A percentile compares a stretch with the other conserved stretches of the same genome.
These are phyloP conservation scores for Anacardium occidentale DNA, from an alignment of 345 rosid genomes.

Conservation along the genomic window DNA sequence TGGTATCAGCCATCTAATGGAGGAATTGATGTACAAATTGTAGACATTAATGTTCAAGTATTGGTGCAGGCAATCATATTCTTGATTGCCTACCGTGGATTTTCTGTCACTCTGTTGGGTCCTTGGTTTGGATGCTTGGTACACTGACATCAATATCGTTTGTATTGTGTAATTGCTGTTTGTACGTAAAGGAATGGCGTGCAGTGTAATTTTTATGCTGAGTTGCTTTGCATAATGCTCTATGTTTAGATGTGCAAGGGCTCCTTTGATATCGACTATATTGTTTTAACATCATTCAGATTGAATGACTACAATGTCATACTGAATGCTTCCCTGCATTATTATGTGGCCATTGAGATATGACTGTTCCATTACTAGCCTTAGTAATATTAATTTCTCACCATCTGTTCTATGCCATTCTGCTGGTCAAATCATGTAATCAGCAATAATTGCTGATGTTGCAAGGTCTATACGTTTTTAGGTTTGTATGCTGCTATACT, in stretches of 20 bases:
- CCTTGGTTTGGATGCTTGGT: constrained; percentile 1
- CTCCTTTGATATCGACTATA: constrained; percentile 1
- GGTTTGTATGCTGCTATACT: not conserved
- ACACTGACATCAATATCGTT: not conserved
- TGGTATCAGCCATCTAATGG: not conserved
- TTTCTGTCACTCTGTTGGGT: not conserved
- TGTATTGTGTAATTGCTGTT: not conserved
- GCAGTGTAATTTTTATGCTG: not conserved
- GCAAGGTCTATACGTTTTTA: not conserved
- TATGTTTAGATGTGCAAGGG: not conserved
- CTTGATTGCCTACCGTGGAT: not conserved
- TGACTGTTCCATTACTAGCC: not conserved
- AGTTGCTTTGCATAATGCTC: not conserved
- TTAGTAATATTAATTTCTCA: not conserved
- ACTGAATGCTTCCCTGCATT: not conserved
- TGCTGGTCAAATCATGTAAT: not conserved
- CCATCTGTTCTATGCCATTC: not conserved
- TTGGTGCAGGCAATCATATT: not conserved
- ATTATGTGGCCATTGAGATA: not conserved
- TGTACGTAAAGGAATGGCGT: not conserved
- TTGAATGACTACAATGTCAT: not conserved
- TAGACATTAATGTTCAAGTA: not conserved
- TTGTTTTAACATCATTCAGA: not conserved
- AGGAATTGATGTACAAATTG: not conserved
- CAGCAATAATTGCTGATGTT: not conserved